Evolutionary conservation across 805 yeast genomes (phyloP).

Genomic region (Clavispora fructus): DNA sequence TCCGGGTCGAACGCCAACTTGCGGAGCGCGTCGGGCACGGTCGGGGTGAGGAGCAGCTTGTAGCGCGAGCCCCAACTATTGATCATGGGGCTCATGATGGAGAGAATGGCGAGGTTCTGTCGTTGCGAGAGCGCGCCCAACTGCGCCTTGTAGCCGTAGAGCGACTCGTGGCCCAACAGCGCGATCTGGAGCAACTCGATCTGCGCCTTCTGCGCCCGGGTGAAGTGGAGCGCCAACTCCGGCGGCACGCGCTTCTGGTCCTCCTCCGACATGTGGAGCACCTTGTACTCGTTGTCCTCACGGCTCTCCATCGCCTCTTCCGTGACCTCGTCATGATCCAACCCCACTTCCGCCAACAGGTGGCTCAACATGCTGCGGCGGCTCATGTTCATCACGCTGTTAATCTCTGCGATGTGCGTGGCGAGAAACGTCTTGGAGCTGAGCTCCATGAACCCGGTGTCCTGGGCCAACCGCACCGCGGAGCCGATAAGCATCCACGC

Average conservation of each 20-base stretch:
- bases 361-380: slow-evolving; percentile 73
- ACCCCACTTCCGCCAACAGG: slow-evolving; percentile 61
- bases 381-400: slow-evolving; percentile 76
- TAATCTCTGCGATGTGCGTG: slow-evolving; percentile 78
- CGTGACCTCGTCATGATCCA: slow-evolving; percentile 40
- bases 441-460: slow-evolving; percentile 72
- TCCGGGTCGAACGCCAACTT: slow-evolving; percentile 27
- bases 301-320: slow-evolving; percentile 29
- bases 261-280: slow-evolving; percentile 30
- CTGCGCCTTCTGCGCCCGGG: slow-evolving; percentile 65
- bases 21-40: slow-evolving; percentile 35
- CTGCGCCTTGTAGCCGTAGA: slow-evolving; percentile 64
- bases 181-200: slow-evolving; percentile 74
- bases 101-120: slow-evolving; percentile 66
- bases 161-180: slow-evolving; percentile 76
- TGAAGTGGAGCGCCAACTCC: slow-evolving; percentile 44
- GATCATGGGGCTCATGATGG: slow-evolving; percentile 69
- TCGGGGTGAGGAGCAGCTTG: slow-evolving; percentile 46
- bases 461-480: slow-evolving; percentile 81
- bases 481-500: slow-evolving; percentile 92
- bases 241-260: slow-evolving; percentile 21
- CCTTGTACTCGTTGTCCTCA: slow-evolving; percentile 21
- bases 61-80: slow-evolving; percentile 63
- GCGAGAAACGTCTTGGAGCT: slow-evolving; percentile 74
- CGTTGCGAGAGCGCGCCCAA: slow-evolving; percentile 47